Conservation (phyloP, 2,329 filamentous ascomycete species). For the Monilinia laxa region DNA sequence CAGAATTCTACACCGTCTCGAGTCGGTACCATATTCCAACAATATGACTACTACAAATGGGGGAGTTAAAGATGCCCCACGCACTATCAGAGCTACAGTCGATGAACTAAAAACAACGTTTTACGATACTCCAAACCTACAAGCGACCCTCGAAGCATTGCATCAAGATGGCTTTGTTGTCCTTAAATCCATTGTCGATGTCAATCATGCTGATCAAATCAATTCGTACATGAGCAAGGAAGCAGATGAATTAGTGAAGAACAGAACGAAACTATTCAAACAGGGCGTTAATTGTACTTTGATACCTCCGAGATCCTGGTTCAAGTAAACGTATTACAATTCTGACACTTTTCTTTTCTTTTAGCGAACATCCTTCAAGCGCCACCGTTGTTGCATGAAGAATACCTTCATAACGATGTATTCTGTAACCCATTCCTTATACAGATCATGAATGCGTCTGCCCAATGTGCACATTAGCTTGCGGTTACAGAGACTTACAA, state of each 20-base stretch:
- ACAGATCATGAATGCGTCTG: conserved; percentile 44
- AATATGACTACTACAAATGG: not conserved
- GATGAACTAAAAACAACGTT: not conserved
- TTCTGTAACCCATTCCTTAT: conserved; percentile 46
- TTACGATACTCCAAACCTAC: not conserved
- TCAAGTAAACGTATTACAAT: not conserved
- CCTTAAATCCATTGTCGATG: conserved; percentile 42
- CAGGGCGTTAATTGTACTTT: conserved; percentile 41
- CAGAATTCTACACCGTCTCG: not conserved
- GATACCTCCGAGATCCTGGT: not conserved
- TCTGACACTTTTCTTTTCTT: not conserved
- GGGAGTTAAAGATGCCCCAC: not conserved
- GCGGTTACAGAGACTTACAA: not conserved
- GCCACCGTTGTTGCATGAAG: conserved; percentile 41
- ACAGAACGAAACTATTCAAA: conserved; percentile 40
- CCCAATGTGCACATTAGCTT: conserved; percentile 16
- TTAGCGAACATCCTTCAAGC: conserved; percentile 45
- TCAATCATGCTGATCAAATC: conserved; percentile 41
- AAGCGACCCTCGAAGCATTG: not conserved
- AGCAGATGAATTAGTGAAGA: conserved; percentile 38
- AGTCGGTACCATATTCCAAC: not conserved
- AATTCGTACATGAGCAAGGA: conserved; percentile 43
- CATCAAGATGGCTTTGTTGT: conserved; percentile 44
- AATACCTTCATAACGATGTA: conserved; percentile 42
- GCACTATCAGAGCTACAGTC: not conserved